phyloP scores from a whole-genome alignment of 2,329 filamentous ascomycete species.

The Colletotrichum orchidophilum region DNA sequence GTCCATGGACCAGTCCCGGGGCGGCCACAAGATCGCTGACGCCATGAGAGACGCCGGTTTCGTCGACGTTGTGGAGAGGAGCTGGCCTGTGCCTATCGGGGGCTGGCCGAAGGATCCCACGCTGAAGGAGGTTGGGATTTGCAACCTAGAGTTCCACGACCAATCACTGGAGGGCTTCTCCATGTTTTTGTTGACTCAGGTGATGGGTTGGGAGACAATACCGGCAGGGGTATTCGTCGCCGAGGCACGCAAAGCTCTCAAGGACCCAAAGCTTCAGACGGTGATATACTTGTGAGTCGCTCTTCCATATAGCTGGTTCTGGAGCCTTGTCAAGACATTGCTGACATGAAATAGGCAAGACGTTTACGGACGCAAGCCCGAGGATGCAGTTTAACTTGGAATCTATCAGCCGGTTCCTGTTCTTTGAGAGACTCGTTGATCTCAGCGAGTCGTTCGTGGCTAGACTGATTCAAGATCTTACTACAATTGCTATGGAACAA shows the following conservation, averaged over 20 bases:
- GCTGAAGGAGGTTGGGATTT: conserved; percentile 38
- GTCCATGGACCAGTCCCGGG: conserved; percentile 20
- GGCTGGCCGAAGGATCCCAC: conserved; percentile 36
- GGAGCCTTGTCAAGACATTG: not conserved
- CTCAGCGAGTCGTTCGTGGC: not conserved
- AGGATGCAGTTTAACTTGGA: not conserved
- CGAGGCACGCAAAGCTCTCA: conserved; percentile 37
- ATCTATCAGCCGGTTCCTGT: not conserved
- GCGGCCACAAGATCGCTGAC: conserved; percentile 36
- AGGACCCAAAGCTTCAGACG: conserved; percentile 36
- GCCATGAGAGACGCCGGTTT: conserved; percentile 30
- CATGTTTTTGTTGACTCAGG: conserved; percentile 40
- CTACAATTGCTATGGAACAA: not conserved
- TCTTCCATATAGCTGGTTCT: not conserved
- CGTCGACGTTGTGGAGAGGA: conserved; percentile 28
- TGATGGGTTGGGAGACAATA: conserved; percentile 41
- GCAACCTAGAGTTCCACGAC: conserved; percentile 37
- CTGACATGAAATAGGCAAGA: not conserved
- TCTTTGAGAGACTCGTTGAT: not conserved
- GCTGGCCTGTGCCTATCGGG: conserved; percentile 37
- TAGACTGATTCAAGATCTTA: not conserved
- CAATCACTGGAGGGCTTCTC: conserved; percentile 43
- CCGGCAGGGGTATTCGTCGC: conserved; percentile 33
- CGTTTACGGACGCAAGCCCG: not conserved
- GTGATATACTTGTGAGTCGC: conserved; percentile 38